These are phyloP conservation scores for maize (Zea mays) DNA, from an alignment of 176 grass and related monocot species.

Conservation along the genomic window DNA sequence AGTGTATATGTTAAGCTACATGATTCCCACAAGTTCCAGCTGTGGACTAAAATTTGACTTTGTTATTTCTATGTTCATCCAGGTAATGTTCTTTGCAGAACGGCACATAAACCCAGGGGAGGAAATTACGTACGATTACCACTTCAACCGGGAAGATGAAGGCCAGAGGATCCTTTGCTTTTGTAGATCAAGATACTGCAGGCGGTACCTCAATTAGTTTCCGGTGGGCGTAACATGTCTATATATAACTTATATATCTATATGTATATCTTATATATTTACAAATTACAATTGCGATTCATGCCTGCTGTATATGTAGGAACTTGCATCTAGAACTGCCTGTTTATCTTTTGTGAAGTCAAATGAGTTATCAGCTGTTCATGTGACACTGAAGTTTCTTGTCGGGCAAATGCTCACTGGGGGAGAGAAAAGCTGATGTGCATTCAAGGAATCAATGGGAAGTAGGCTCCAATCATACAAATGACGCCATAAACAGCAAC, in stretches of 20 bases:
- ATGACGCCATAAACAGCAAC: too few species aligned
- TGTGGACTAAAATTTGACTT: neutral
- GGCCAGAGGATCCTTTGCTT: slow-evolving; percentile 88
- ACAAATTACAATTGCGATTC: neutral
- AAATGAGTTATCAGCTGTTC: neutral
- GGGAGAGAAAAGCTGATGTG: neutral
- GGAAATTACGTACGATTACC: slow-evolving; percentile 94
- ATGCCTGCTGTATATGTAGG: neutral
- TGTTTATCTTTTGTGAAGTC: neutral
- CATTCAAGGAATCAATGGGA: neutral
- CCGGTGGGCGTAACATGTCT: neutral
- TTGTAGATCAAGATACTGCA: slow-evolving; percentile 74
- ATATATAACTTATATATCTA: neutral
- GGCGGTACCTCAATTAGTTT: slow-evolving; percentile 81
- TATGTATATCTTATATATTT: neutral
- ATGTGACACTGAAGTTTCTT: neutral
- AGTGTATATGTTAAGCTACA: neutral
- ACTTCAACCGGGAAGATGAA: slow-evolving; percentile 93
- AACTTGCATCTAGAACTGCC: neutral
- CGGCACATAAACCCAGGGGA: slow-evolving; percentile 92
- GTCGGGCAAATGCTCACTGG: neutral
- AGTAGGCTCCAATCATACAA: neutral
- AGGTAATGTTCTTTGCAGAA: slow-evolving; percentile 93
- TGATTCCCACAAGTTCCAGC: neutral
- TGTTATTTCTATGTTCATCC: slow-evolving; percentile 23